Evolutionary conservation across 495 filamentous ascomycete genomes (phyloP), one percentile per base, ranked within the genome.

Genomic region (Schizothecium vesticola): DNA sequence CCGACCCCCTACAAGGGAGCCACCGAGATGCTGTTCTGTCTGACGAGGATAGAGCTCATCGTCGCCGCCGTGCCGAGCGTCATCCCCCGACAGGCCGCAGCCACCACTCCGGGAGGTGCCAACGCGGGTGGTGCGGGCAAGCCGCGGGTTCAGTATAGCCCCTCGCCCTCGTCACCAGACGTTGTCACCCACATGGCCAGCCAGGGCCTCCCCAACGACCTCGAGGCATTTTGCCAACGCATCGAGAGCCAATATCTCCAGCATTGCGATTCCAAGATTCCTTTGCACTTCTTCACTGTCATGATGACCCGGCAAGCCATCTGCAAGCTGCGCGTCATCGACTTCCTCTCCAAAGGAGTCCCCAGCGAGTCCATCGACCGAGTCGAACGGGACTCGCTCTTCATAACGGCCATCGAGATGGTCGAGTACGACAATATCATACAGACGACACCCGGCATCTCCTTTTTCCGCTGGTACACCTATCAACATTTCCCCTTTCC

Each of bases 211-310:
- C 77, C 82, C 66, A 72, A 79, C 63, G 84, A 87, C 75, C 80
- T 88, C 36, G 83, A 81, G 28, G 80, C 82, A 21, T 86, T 85
- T 71, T 84, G 84, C 69, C 71, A 79, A 55, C 81, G 85, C 31
- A 80, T 89, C 55, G 86, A 89, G 66, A 84, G 85, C 56, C 79
- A 80, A 22, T 90, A 90, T 71, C 79, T 91, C 16, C 79, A 80
- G 60, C 79, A 84, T 56, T 89, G 87, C 73, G 86, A 92, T 69
- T 81, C 85, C 66, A 83, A 80, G 59, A 81, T 88, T 22, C 89
- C 89, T 7, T 77, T 91, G 51, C 84, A 88, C 64, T 79, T 79
- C 57, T 82, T 87, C 69, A 82, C 83, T 0, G 56, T 84, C 22
- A 70, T 84, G 24, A 83, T 83, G 78, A 82, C 84, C 3, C 78